These are phyloP conservation scores for Euptelea pleiosperma DNA, from an alignment of 164 flowering plant genomes.

Conservation along the genomic window DNA sequence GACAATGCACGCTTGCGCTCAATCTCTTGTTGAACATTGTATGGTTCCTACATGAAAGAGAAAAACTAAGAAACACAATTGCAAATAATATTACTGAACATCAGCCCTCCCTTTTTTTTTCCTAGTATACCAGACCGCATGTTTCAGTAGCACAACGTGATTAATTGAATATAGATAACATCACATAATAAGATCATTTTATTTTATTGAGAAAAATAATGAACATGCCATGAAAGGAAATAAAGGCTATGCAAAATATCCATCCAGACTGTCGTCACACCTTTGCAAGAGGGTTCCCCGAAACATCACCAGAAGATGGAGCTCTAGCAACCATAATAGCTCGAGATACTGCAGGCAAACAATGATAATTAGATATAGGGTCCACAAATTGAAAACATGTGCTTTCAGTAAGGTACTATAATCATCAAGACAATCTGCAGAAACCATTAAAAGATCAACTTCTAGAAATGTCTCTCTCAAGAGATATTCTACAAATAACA, in stretches of 20 bases:
- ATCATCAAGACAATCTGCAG: background rate
- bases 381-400: background rate
- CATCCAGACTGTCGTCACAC: conserved; percentile 28
- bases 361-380: conserved; percentile 1
- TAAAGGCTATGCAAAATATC: background rate
- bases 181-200: too few species aligned
- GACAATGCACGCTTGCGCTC: conserved; percentile 93
- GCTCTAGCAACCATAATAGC: conserved; percentile 77
- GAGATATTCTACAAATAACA: background rate
- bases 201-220: too few species aligned
- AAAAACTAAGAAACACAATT: background rate
- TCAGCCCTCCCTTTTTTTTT: too few species aligned
- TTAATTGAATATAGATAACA: too few species aligned
- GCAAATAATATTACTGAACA: background rate
- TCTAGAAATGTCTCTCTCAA: background rate
- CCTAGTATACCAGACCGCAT: too few species aligned
- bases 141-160: too few species aligned
- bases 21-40: conserved; percentile 65
- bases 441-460: background rate
- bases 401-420: background rate
- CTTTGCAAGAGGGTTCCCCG: conserved; percentile 79
- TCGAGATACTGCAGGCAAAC: conserved; percentile 54
- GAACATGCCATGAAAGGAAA: background rate
- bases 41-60: conserved; percentile 57
- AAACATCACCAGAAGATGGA: conserved; percentile 67